Base-by-base conservation (phyloP, 1,139 yeast species). In the Protomyces lactucae-debilis region DNA sequence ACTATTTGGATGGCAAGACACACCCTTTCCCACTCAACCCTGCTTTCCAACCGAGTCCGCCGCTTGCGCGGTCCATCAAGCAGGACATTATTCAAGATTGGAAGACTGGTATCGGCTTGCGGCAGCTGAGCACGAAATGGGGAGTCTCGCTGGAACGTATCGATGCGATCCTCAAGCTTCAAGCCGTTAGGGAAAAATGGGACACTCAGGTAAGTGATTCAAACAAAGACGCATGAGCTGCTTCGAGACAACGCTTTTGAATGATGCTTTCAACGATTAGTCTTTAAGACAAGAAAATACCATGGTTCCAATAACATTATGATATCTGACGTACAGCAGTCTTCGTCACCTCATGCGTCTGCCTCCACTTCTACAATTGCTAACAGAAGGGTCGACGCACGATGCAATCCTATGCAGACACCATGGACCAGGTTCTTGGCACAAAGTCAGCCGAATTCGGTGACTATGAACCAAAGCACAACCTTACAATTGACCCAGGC, bases 11-110 rank as follows among this genome's bases (percentile, higher is more conserved):
- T 35, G 63, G 63, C 9, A 59, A 52, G n/a, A 16, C 43, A 25
- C 35, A 59, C 52, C 63, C 63, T 6, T 59, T 59, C 37, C 63
- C 63, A 3, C 32, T 59, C 18, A 59, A 59, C 35, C 63, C 63
- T 16, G 52, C 32, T 5, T 59, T 59, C 18, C 57, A 52, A 18
- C 63, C 63, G 43, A 36, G 32, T 16, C 37, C 63, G 10, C 63
- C 63, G 3, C 21, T 59, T 2, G 25, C 63, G 12, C 21, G 32
- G 35, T 36, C 23, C 10, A 43, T 37, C 10, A 59, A 35, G 46
- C 28, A 21, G 9, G 25, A 32, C 4, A 28, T 59, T n/a, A 40
- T 16, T n/a, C 46, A 59, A 14, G 63, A 52, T 32, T 59, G 63
- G 63, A 25, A 16, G 21, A 5, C 32, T 23, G 63, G 63, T 3